Base-by-base conservation (phyloP, 331 rosid species). In the Acacia pycnantha region DNA sequence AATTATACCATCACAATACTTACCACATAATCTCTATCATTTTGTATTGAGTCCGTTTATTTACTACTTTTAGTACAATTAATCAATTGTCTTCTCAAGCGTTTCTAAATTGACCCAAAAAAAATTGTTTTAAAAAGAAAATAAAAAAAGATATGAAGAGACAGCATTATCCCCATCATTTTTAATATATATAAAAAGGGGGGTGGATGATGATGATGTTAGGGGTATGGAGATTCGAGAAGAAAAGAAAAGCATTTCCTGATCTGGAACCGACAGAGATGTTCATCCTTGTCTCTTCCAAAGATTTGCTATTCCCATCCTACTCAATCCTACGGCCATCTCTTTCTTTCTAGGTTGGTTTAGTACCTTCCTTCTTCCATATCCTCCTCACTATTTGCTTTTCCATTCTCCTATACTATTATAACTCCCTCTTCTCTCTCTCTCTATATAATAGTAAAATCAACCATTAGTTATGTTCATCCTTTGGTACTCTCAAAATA, bases 241-340 rank as follows among this genome's bases (percentile, higher is more conserved):
- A 75, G 51, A 72, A 48, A 72, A 19, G 77, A 47, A 47, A 77
- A 77, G 72, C 80, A 77, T 64, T 27, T 7, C 51, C 58, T 8
- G 35, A 47, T 53, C 29, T 54, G 77, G 54, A 79, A 54, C 88
- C 73, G 82, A 87, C 85, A 76, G 40, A 59, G 59, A 59, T 33
- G 74, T 65, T 68, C 73, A 76, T 76, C 22, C 80, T 29, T 14
- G 88, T 88, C 84, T 69, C 82, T 7, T 82, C 90, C 75, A 77
- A 80, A 74, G 87, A 85, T 88, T 77, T 77, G 65, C 43, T 62
- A 40, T 33, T 68, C 56, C 35, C 50, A 64, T 65, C 73, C 31
- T 73, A 66, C 66, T 46, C 29, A 59, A 59, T 62, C 59, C 26
- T 69, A 48, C 58, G 27, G 74, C 29, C 51, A 69, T 40, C 31